Percentiles rank a stretch among this genome's conserved stretches.
phyloP scores from a whole-genome alignment of 371 early-diverging fungal species.

The Mucor racemosus region DNA sequence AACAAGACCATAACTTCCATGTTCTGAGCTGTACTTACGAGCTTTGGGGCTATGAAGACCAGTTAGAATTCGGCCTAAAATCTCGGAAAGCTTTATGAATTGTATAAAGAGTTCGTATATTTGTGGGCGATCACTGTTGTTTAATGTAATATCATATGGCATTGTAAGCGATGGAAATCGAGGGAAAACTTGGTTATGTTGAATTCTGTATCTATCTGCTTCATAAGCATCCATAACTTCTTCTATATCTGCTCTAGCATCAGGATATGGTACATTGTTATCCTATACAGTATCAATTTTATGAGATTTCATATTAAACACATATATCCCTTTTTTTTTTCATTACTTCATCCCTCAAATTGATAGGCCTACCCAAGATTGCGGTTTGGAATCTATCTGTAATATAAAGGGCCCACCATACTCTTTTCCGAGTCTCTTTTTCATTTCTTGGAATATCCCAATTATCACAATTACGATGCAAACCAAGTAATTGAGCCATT shows the following conservation, averaged over 20 bases:
- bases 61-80: constrained; percentile 40
- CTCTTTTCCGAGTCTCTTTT: constrained; percentile 42
- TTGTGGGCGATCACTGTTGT: constrained; percentile 12
- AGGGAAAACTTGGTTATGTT: constrained; percentile 2
- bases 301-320: background rate
- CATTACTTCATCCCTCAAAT: constrained; percentile 44
- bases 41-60: constrained; percentile 48
- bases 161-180: constrained; percentile 39
- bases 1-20: constrained; percentile 45
- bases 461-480: constrained; percentile 42
- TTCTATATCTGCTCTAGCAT: constrained; percentile 33
- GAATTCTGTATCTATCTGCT: constrained; percentile 22
- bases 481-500: constrained; percentile 39
- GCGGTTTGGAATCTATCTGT: constrained; percentile 49
- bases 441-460: constrained; percentile 45
- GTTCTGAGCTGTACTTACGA: constrained; percentile 34
- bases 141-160: constrained; percentile 4
- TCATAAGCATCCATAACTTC: constrained; percentile 46
- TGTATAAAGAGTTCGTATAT: constrained; percentile 46
- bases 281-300: constrained; percentile 23
- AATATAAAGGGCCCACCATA: constrained; percentile 50
- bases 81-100: constrained; percentile 44
- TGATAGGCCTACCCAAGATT: constrained; percentile 40
- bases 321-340: background rate
- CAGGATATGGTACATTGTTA: constrained; percentile 39